Evolutionary conservation across 2,329 filamentous ascomycete species (phyloP), one percentile per base, ranked within the genome.

Genomic region (Pseudogymnoascus pannorum): DNA sequence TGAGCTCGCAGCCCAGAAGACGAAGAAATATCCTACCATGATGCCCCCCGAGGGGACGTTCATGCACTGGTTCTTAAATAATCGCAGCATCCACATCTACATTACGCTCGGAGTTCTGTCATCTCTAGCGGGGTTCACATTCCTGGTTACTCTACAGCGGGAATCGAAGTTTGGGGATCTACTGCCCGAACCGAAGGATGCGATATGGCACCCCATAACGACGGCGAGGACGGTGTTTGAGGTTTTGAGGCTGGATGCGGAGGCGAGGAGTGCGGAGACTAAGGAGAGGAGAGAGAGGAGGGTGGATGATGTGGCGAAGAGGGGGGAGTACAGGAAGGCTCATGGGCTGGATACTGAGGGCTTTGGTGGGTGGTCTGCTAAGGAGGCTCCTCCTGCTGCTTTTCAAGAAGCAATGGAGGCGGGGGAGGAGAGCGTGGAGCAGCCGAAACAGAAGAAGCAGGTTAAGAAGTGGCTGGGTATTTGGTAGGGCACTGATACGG

Each of bases 231-330:
- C 86, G 62, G 87, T 87, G 70, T 70, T 87, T 64, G 81, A 90
- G 62, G 89, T 96, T 61, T 84, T 93, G 70, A 80, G 84, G 64
- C 81, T 96, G 77, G 88, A 95, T 72, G 83, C 89, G 67, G 82
- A 86, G 68, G 87, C 92, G 73, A 83, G 84, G 66, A 87, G 86
- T 29, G 78, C 82, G 65, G 77, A 86, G 70, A 88, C 88, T 26
- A 79, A 82, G 59, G 89, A 92, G 74, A 85, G 86, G 76, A 83
- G 92, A 61, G 83, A 85, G 69, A 82, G 82, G 70, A 86, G 86
- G 67, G 81, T 91, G 61, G 91, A 96, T 67, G 94, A 99, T 76
- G 87, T 94, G 26, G 83, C 87, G 73, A 96, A 97, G 84, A 83
- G 93, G 69, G 84, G 84, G 64, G 86, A 89, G 74, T 99, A 91